phyloP scores from a whole-genome alignment of 805 yeast species.

The Starmerella tilneyi region DNA sequence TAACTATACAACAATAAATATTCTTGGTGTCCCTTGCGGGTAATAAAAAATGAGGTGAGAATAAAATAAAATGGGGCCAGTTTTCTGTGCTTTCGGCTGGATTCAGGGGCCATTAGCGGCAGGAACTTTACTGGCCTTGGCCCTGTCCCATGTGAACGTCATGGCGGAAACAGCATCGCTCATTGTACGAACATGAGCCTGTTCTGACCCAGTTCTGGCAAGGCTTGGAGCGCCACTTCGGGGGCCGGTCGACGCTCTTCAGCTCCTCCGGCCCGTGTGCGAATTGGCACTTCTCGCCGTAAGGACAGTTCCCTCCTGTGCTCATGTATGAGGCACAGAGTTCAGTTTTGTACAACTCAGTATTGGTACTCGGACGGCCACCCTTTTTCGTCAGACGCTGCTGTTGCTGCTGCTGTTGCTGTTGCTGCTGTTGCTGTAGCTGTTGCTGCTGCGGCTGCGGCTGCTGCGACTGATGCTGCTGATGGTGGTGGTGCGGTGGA shows the following conservation, averaged over 20 bases:
- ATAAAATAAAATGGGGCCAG: constrained; percentile 1
- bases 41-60: constrained; percentile 8
- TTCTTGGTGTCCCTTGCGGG: neutral
- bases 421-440: constrained; percentile 14
- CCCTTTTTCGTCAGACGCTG: constrained; percentile 25
- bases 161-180: constrained; percentile 85
- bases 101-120: too few relatives aligned
- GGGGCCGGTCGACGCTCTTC: constrained; percentile 59
- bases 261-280: constrained; percentile 81
- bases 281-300: constrained; percentile 85
- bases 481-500: neutral
- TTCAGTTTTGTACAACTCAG: constrained; percentile 80
- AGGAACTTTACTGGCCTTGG: constrained; percentile 14
- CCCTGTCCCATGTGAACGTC: constrained; percentile 28
- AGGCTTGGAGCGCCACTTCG: constrained; percentile 83
- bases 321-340: constrained; percentile 69
- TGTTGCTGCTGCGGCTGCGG: constrained; percentile 11
- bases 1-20: constrained; percentile 9
- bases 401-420: constrained; percentile 11
- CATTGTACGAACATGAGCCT: constrained; percentile 81
- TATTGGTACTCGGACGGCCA: constrained; percentile 36
- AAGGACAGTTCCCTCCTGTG: constrained; percentile 66
- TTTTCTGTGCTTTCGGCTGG: too few relatives aligned
- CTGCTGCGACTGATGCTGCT: neutral
- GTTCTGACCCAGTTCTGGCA: constrained; percentile 78